Percentiles rank a stretch among this genome's conserved stretches.
These are phyloP conservation scores for Trametes cingulata DNA, from an alignment of 768 basidiomycete species.

Conservation along the genomic window DNA sequence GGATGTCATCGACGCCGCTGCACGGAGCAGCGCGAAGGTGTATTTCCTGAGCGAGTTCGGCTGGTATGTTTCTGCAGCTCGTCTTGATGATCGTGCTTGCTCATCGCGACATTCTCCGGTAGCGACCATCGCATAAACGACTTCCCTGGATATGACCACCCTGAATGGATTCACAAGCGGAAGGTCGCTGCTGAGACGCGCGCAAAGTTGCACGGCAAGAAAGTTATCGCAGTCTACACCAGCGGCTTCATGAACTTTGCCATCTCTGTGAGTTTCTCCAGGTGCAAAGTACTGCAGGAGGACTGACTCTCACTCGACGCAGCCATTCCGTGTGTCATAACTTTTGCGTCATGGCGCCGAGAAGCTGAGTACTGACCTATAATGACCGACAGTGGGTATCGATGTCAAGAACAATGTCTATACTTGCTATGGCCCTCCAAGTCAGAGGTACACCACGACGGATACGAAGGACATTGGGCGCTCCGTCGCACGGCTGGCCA, in stretches of 20 bases:
- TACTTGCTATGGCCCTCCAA: conserved; percentile 24
- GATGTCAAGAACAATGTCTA: conserved; percentile 22
- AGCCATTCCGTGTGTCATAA: not conserved
- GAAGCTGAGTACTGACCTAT: not conserved
- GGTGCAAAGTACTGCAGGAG: too few relatives aligned
- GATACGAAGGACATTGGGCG: conserved; percentile 24
- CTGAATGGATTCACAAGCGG: conserved; percentile 11
- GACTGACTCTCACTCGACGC: too few relatives aligned
- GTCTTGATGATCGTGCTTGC: not conserved
- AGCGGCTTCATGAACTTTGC: conserved; percentile 16
- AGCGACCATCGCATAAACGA: conserved; percentile 24
- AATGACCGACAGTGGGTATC: conserved; percentile 22
- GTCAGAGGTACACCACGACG: conserved; percentile 14
- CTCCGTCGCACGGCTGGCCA: conserved; percentile 21
- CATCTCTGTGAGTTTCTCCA: not conserved
- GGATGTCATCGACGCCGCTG: conserved; percentile 9
- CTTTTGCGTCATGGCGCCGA: not conserved
- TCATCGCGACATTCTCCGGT: not conserved
- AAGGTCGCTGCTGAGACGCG: conserved; percentile 4
- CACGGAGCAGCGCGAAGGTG: conserved; percentile 14
- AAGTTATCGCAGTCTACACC: conserved; percentile 16
- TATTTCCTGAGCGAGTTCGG: conserved; percentile 27
- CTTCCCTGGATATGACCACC: conserved; percentile 20
- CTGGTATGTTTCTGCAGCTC: conserved; percentile 13
- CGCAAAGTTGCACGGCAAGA: conserved; percentile 8